Percentiles rank a stretch among this genome's conserved stretches.
phyloP scores from a whole-genome alignment of 2,329 filamentous ascomycete species.

The Sporothrix mexicana region DNA sequence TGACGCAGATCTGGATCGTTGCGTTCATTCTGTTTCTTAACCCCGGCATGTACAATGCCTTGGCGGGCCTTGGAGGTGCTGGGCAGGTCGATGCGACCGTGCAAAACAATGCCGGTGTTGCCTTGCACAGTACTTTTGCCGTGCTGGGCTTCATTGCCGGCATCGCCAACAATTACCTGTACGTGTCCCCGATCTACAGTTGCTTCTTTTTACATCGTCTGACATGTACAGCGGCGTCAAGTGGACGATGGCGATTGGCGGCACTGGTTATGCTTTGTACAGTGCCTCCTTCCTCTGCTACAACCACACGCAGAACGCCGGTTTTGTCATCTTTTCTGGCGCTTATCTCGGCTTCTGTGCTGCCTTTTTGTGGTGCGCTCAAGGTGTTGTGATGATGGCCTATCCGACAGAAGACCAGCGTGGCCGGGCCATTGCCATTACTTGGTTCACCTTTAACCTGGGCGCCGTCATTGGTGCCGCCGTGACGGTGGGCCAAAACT shows the following conservation, averaged over 20 bases:
- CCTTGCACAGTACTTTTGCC: slow-evolving; percentile 74
- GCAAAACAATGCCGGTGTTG: slow-evolving; percentile 69
- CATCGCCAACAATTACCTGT: slow-evolving; percentile 67
- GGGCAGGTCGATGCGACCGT: slow-evolving; percentile 61
- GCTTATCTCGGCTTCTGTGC: slow-evolving; percentile 76
- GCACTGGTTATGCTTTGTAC: slow-evolving; percentile 74
- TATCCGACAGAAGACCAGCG: slow-evolving; percentile 32
- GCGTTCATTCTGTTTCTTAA: slow-evolving; percentile 44
- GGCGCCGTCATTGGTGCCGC: slow-evolving; percentile 40
- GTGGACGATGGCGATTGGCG: slow-evolving; percentile 69
- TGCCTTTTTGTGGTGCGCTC: slow-evolving; percentile 76
- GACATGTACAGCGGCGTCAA: slow-evolving; percentile 61
- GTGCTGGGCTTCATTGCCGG: slow-evolving; percentile 71
- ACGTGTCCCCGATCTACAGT: too few species aligned
- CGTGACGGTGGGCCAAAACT: slow-evolving; percentile 40
- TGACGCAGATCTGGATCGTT: slow-evolving; percentile 72
- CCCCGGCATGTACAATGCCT: slow-evolving; percentile 65
- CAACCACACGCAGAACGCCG: slow-evolving; percentile 67
- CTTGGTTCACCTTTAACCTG: slow-evolving; percentile 40
- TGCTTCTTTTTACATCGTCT: slow-evolving; percentile 45
- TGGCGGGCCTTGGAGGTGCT: slow-evolving; percentile 65
- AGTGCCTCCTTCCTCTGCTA: slow-evolving; percentile 70
- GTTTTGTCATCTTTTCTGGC: slow-evolving; percentile 75
- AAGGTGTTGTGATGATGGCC: slow-evolving; percentile 79
- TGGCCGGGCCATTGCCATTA: slow-evolving; percentile 30